A percentile compares a stretch with the other conserved stretches of the same genome.
phyloP scores from a whole-genome alignment of 495 filamentous ascomycete genomes.

The Daldinia bambusicola region DNA sequence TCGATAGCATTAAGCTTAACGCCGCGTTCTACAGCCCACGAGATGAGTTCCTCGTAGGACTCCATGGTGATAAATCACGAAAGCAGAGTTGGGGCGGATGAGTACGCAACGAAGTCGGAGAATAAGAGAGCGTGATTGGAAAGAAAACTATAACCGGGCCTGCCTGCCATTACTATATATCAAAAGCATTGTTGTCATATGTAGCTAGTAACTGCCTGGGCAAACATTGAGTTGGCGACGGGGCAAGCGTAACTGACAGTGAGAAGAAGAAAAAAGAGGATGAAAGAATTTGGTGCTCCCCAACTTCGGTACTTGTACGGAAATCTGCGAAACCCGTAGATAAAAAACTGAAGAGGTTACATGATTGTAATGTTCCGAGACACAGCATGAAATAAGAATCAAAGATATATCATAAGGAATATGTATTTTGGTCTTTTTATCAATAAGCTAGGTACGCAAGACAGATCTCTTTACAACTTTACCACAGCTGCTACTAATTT shows the following conservation, averaged over 20 bases:
- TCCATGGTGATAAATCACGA: conserved; percentile 44
- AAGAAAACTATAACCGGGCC: conserved; percentile 13
- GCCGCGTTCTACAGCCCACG: conserved; percentile 70
- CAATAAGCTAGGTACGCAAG: too few relatives aligned
- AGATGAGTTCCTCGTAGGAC: conserved; percentile 60
- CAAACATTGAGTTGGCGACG: conserved; percentile 18
- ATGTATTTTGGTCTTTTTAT: neutral
- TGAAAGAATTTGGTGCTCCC: conserved; percentile 28
- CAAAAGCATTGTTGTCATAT: conserved; percentile 5
- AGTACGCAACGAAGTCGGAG: neutral
- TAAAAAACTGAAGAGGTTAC: neutral
- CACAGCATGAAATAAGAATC: neutral
- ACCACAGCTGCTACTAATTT: too few relatives aligned
- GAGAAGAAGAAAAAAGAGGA: neutral
- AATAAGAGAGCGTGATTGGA: neutral
- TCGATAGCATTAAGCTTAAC: conserved; percentile 68
- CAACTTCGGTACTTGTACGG: conserved; percentile 29
- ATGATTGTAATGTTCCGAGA: neutral
- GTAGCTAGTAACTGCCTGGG: neutral
- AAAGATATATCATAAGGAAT: neutral
- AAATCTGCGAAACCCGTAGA: conserved; percentile 5
- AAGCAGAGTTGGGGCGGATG: neutral
- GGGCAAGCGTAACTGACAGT: conserved; percentile 5
- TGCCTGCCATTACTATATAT: conserved; percentile 16
- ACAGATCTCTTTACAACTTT: too few relatives aligned